Percentiles rank a stretch among this genome's conserved stretches.
These are phyloP conservation scores for Trichoderma asperelloides DNA, from an alignment of 495 filamentous ascomycete genomes.

Conservation along the genomic window DNA sequence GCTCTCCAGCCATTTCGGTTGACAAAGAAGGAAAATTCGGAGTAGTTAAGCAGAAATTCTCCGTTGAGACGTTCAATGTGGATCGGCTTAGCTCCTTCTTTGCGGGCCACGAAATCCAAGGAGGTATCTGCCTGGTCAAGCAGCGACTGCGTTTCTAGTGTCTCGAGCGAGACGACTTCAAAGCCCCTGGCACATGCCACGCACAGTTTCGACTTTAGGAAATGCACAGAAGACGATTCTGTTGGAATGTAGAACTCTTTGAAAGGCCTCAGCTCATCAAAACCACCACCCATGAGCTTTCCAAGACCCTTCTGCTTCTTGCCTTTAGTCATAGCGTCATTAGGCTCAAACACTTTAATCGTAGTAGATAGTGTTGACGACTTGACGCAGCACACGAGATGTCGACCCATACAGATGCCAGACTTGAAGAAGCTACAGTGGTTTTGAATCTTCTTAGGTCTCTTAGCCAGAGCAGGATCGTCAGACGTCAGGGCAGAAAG, in stretches of 20 bases:
- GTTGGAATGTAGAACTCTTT: conserved; percentile 99
- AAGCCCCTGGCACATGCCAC: conserved; percentile 93
- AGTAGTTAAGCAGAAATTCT: conserved; percentile 96
- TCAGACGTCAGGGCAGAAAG: conserved; percentile 72
- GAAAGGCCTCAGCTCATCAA: conserved; percentile 91
- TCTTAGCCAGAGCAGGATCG: conserved; percentile 68
- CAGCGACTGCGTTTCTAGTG: conserved; percentile 91
- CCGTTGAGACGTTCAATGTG: conserved; percentile 94
- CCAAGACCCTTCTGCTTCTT: conserved; percentile 87
- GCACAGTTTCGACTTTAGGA: conserved; percentile 91
- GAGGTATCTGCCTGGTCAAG: conserved; percentile 98
- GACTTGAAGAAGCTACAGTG: conserved; percentile 98
- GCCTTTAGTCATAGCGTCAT: conserved; percentile 77
- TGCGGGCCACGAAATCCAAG: conserved; percentile 87
- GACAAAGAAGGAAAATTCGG: conserved; percentile 97
- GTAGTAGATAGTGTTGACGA: conserved; percentile 81
- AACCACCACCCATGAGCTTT: conserved; percentile 88
- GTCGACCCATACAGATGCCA: conserved; percentile 87
- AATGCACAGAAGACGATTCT: conserved; percentile 93
- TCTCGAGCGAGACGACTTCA: conserved; percentile 94
- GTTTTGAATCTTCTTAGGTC: conserved; percentile 94
- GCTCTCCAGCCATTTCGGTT: conserved; percentile 98
- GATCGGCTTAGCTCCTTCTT: conserved; percentile 91
- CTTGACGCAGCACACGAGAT: conserved; percentile 92
- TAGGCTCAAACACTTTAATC: conserved; percentile 96